Percentiles rank a stretch among this genome's conserved stretches.
Evolutionary conservation across 2,329 filamentous ascomycete genomes (phyloP).

Genomic region (Colletotrichum limetticola): DNA sequence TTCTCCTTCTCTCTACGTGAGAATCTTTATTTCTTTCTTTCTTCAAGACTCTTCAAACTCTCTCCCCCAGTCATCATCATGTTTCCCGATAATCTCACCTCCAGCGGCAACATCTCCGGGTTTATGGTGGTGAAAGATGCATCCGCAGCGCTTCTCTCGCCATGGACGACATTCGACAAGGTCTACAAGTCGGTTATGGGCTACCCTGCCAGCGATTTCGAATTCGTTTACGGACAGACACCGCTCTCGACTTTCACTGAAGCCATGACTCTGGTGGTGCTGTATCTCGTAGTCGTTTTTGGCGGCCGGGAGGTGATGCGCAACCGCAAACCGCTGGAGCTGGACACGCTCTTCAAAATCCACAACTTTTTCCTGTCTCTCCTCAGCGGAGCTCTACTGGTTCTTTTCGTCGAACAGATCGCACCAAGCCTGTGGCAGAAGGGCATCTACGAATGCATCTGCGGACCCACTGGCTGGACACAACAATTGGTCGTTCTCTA

Average conservation of each 20-base stretch:
- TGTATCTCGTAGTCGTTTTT: constrained; percentile 88
- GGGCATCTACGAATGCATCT: constrained; percentile 85
- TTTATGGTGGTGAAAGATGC: constrained; percentile 57
- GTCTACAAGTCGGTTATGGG: constrained; percentile 75
- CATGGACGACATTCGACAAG: constrained; percentile 76
- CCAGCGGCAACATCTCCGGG: constrained; percentile 69
- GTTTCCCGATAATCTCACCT: constrained; percentile 25
- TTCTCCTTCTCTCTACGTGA: neutral
- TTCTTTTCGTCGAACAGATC: constrained; percentile 83
- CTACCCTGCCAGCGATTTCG: constrained; percentile 82
- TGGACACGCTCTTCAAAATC: constrained; percentile 83
- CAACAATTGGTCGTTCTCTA: constrained; percentile 85
- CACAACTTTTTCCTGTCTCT: constrained; percentile 89
- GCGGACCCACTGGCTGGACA: constrained; percentile 80
- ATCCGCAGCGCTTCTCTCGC: constrained; percentile 74
- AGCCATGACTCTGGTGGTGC: constrained; percentile 74
- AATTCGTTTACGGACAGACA: constrained; percentile 78
- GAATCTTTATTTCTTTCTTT: neutral
- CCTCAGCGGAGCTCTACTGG: constrained; percentile 78
- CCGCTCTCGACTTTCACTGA: constrained; percentile 82
- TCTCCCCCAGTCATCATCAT: constrained; percentile 5
- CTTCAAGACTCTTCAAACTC: neutral
- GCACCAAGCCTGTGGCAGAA: constrained; percentile 77
- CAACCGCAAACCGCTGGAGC: constrained; percentile 77
- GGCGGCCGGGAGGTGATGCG: constrained; percentile 87